Evolutionary conservation across 257 asterid genomes (phyloP).

Genomic region (Lavandula angustifolia): DNA sequence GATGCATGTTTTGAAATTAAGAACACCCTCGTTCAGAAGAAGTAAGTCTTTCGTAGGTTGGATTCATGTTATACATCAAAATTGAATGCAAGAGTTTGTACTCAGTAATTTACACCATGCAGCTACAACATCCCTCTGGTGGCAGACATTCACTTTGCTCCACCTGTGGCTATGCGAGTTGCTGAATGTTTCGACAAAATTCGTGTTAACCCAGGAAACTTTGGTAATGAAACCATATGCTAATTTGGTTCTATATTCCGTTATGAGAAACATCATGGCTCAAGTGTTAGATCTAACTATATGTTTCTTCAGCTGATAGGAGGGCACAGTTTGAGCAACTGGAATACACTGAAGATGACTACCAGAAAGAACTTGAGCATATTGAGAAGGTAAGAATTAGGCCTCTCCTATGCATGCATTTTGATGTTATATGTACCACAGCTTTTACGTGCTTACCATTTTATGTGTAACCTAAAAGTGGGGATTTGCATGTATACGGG

Average conservation of each 20-base stretch:
- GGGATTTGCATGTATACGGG: background rate
- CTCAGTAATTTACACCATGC: slow-evolving; percentile 18
- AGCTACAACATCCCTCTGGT: slow-evolving; percentile 62
- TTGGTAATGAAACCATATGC: slow-evolving; percentile 53
- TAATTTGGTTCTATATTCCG: background rate
- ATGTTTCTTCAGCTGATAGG: slow-evolving; percentile 79
- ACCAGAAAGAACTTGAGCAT: slow-evolving; percentile 95
- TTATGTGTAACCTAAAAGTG: background rate
- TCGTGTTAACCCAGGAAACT: slow-evolving; percentile 98
- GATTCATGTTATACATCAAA: slow-evolving; percentile 23
- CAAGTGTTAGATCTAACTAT: slow-evolving; percentile 20
- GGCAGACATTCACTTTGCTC: slow-evolving; percentile 98
- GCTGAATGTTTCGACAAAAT: slow-evolving; percentile 97
- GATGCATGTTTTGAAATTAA: slow-evolving; percentile 93
- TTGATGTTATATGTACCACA: background rate
- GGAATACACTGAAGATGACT: slow-evolving; percentile 95
- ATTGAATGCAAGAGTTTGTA: slow-evolving; percentile 19
- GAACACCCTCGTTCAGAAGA: slow-evolving; percentile 89
- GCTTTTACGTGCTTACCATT: background rate
- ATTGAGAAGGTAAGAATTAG: slow-evolving; percentile 73
- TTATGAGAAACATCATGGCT: background rate
- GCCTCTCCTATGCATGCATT: background rate
- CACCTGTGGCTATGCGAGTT: slow-evolving; percentile 91
- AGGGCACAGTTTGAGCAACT: slow-evolving; percentile 94
- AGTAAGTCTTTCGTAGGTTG: slow-evolving; percentile 46